phyloP scores from a whole-genome alignment of 345 rosid species.

The Pelargonium nanum region DNA sequence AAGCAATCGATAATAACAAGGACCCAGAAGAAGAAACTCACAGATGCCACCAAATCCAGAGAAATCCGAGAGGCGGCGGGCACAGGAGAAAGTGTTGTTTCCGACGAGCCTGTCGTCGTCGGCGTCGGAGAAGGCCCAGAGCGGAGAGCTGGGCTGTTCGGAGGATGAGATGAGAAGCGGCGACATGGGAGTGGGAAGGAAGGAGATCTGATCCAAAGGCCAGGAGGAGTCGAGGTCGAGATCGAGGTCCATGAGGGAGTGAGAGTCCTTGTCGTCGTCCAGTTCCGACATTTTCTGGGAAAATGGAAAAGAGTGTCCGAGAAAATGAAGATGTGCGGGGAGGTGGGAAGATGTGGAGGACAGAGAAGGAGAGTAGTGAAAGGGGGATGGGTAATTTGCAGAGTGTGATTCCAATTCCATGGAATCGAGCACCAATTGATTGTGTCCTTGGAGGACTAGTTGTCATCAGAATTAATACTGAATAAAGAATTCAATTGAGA shows the following conservation, averaged over 20 bases:
- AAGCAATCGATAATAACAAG: neutral
- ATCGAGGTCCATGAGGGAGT: conserved; percentile 46
- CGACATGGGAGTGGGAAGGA: conserved; percentile 43
- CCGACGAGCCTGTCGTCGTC: conserved; percentile 19
- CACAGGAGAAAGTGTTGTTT: conserved; percentile 14
- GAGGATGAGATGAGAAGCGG: conserved; percentile 43
- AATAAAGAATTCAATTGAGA: neutral
- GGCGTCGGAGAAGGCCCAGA: conserved; percentile 75
- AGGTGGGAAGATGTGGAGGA: too few species aligned
- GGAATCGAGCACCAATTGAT: neutral
- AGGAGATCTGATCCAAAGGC: conserved; percentile 69
- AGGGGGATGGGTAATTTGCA: neutral
- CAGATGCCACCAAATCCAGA: conserved; percentile 36
- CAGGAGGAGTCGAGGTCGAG: conserved; percentile 54
- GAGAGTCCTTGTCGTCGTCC: conserved; percentile 24
- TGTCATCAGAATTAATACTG: neutral
- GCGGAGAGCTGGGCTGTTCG: conserved; percentile 80
- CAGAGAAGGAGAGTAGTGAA: neutral
- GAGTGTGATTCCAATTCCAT: neutral
- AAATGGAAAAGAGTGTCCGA: neutral
- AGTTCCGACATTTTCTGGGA: conserved; percentile 40
- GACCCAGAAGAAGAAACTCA: conserved; percentile 21
- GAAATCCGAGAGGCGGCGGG: conserved; percentile 34
- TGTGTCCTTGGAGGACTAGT: neutral
- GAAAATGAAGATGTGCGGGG: neutral